Evolutionary conservation across 805 yeast species (phyloP).

Genomic region (Starmerella potacharoeniae): DNA sequence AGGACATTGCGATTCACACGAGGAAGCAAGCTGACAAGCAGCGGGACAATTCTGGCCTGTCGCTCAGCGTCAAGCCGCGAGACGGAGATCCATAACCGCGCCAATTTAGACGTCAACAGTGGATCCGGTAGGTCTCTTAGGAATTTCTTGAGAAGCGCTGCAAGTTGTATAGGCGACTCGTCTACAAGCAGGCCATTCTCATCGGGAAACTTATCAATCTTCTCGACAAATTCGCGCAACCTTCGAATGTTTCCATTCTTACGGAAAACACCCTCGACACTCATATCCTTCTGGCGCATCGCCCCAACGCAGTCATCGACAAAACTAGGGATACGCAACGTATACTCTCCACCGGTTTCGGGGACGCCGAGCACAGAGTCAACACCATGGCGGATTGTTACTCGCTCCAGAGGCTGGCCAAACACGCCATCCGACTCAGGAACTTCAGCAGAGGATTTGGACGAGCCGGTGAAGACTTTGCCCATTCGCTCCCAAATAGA

Average conservation of each 20-base stretch:
- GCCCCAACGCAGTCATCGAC: constrained; percentile 78
- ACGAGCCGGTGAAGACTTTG: constrained; percentile 28
- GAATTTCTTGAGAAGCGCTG: constrained; percentile 85
- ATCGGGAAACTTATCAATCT: constrained; percentile 62
- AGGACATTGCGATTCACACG: constrained; percentile 68
- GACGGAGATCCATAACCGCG: constrained; percentile 61
- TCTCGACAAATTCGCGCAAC: constrained; percentile 58
- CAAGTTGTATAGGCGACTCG: constrained; percentile 82
- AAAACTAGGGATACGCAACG: constrained; percentile 69
- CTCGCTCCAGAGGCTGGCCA: constrained; percentile 60
- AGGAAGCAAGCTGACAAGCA: constrained; percentile 69
- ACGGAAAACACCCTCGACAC: constrained; percentile 90
- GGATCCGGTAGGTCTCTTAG: constrained; percentile 90
- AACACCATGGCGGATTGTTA: constrained; percentile 62
- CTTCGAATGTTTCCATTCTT: constrained; percentile 89
- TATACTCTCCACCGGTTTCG: constrained; percentile 29
- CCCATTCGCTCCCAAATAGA: constrained; percentile 39
- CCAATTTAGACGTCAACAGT: constrained; percentile 60
- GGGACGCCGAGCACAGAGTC: constrained; percentile 48
- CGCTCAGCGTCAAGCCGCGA: constrained; percentile 26
- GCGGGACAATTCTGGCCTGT: constrained; percentile 34
- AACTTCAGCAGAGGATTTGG: background rate
- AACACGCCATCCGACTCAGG: constrained; percentile 40
- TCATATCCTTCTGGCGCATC: constrained; percentile 81
- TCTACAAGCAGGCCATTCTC: constrained; percentile 55